A percentile compares a stretch with the other conserved stretches of the same genome.
phyloP scores from a whole-genome alignment of 1,284 basidiomycete species.

The Sanghuangporus sanghuang region DNA sequence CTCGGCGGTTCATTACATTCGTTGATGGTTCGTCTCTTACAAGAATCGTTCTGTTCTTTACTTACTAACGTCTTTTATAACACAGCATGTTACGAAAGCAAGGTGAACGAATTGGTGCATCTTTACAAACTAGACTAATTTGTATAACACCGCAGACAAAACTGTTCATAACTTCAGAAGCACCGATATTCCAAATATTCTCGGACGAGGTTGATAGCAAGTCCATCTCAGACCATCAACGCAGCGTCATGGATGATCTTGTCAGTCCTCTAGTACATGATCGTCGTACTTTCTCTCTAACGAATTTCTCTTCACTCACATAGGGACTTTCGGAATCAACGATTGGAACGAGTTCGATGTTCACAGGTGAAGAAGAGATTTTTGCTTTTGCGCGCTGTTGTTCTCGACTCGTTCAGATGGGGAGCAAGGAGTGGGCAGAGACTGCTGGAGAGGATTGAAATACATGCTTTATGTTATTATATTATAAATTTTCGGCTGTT shows the following conservation, averaged over 20 bases:
- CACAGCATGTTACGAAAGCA: slow-evolving; percentile 86
- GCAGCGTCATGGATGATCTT: slow-evolving; percentile 85
- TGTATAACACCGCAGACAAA: slow-evolving; percentile 54
- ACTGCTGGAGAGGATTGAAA: slow-evolving; percentile 34
- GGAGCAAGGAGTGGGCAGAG: slow-evolving; percentile 80
- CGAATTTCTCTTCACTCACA: neutral
- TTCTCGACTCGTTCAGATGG: slow-evolving; percentile 88
- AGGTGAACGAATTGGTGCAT: slow-evolving; percentile 37
- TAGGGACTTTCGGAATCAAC: slow-evolving; percentile 74
- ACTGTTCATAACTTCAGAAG: slow-evolving; percentile 85
- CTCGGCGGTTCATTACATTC: slow-evolving; percentile 94
- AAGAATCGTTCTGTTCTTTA: neutral
- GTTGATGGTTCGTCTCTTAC: slow-evolving; percentile 68
- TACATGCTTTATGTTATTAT: neutral
- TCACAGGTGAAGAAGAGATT: slow-evolving; percentile 89
- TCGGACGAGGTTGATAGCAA: slow-evolving; percentile 55
- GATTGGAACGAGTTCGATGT: slow-evolving; percentile 81
- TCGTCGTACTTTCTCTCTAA: neutral
- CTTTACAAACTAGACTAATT: neutral
- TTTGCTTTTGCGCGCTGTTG: slow-evolving; percentile 95
- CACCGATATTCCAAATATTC: slow-evolving; percentile 85
- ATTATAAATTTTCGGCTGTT: neutral
- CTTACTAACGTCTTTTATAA: neutral
- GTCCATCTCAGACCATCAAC: slow-evolving; percentile 74
- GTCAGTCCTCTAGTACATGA: slow-evolving; percentile 39